Base-by-base conservation (phyloP, 176 grass and related monocot species). In the Aechmea fasciata region DNA sequence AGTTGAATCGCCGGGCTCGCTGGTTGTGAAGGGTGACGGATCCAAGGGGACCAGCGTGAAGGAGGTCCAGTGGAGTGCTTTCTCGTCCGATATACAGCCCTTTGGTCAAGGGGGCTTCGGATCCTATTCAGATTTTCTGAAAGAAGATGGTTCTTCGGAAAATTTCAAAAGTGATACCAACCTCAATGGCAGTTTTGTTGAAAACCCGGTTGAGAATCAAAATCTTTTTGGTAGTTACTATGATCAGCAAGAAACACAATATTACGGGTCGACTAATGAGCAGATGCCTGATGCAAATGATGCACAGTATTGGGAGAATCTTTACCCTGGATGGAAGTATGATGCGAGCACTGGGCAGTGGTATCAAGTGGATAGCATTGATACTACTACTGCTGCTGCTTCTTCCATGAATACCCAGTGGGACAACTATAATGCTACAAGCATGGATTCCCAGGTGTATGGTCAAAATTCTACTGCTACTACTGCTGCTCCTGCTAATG, bases 311-410 rank as follows among this genome's bases (percentile, higher is more conserved):
- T 33, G 81, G 77, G 87, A 99, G 78, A 85, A 71, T 81, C 69
- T 87, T 41, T 90, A 99, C 69, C 95, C 95, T 13, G 87, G 90
- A 11, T 99, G 90, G 90, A 93, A 86, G 70, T 99, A 80, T 51
- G 80, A 99, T 25, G 64, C 80, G 14, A 77, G 50, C 0, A 86
- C 90, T 0, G 87, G 88, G 59, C 87, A 85, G 11, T 99, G 95
- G 90, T 99, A 99, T 74, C 95, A 90, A 67, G 66, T 86, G 18
- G 89, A 81, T 49, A 54, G 50, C 75, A 48, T 22, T 13, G 77
- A 81, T 65, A 11, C 76, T 13, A 15, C 70, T 25, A 52, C 33
- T 41, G 33, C 33, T 41, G 33, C 33, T 41, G 33, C 33, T 41
- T 0, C 33, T 41, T 41, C 33, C 5, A 41, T 33, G 20, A 83